phyloP scores from a whole-genome alignment of 345 rosid species.

The Salix brachista region DNA sequence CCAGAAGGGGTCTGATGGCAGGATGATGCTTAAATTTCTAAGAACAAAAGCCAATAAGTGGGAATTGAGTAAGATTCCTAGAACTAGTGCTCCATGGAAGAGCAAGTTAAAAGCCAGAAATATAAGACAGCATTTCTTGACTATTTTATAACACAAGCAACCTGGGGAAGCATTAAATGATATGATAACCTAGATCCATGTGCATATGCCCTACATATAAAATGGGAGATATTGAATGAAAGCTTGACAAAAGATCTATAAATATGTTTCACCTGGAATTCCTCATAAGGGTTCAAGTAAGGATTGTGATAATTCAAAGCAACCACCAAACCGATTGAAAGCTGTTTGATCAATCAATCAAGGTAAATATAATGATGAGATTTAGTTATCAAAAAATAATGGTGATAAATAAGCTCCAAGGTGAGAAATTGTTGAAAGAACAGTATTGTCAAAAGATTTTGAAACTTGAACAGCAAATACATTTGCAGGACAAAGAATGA shows the following conservation, averaged over 20 bases:
- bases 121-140: neutral
- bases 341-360: conserved; percentile 47
- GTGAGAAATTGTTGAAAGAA: too few species aligned
- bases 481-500: neutral
- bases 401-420: too few species aligned
- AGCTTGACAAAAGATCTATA: neutral
- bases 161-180: neutral
- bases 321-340: conserved; percentile 82
- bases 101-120: neutral
- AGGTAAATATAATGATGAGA: neutral
- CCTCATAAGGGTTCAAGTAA: conserved; percentile 79
- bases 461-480: too few species aligned
- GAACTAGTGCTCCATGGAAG: conserved; percentile 1
- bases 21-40: conserved; percentile 96
- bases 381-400: neutral
- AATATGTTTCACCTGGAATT: conserved; percentile 65
- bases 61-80: conserved; percentile 14
- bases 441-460: too few species aligned
- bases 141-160: conserved; percentile 3
- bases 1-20: conserved; percentile 66
- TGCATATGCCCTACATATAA: neutral
- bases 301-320: conserved; percentile 87
- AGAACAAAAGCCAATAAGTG: conserved; percentile 9
- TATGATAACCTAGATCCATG: neutral
- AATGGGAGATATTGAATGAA: neutral